A percentile compares a stretch with the other conserved stretches of the same genome.
Evolutionary conservation across 2,329 filamentous ascomycete genomes (phyloP).

Genomic region (Aspergillus neotritici): DNA sequence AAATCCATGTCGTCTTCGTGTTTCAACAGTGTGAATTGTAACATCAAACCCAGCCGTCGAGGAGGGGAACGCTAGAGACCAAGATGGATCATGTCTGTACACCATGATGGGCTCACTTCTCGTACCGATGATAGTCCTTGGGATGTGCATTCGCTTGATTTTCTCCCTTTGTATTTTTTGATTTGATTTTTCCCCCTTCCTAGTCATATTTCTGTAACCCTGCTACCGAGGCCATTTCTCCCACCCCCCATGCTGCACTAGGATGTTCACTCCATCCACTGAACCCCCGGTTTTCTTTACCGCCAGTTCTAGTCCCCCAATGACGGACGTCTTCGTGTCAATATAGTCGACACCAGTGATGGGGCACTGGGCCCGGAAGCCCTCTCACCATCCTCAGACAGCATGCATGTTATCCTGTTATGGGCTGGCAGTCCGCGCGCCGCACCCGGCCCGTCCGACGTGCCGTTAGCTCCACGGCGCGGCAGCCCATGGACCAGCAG

Average conservation of each 20-base stretch:
- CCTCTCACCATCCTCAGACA: conserved; percentile 7
- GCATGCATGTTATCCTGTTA: conserved; percentile 7
- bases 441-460: conserved; percentile 21
- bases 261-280: conserved; percentile 4
- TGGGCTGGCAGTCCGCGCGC: conserved; percentile 18
- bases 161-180: background rate
- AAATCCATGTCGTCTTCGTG: too few relatives aligned
- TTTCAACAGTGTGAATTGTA: conserved; percentile 1
- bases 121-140: background rate
- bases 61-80: too few relatives aligned
- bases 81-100: too few relatives aligned
- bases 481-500: conserved; percentile 8
- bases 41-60: background rate
- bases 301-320: conserved; percentile 20
- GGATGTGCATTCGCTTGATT: background rate
- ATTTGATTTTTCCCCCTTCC: too few relatives aligned
- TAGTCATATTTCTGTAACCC: background rate
- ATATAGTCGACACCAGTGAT: conserved; percentile 8
- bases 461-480: conserved; percentile 19
- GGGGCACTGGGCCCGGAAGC: conserved; percentile 9
- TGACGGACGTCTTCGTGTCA: conserved; percentile 18
- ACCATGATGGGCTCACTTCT: background rate
- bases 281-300: conserved; percentile 14
- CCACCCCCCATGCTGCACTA: background rate
- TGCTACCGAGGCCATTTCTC: background rate